Evolutionary conservation across 1,139 yeast species (phyloP), one percentile per base, ranked within the genome.

Genomic region (Lodderomyces metapsilosis): DNA sequence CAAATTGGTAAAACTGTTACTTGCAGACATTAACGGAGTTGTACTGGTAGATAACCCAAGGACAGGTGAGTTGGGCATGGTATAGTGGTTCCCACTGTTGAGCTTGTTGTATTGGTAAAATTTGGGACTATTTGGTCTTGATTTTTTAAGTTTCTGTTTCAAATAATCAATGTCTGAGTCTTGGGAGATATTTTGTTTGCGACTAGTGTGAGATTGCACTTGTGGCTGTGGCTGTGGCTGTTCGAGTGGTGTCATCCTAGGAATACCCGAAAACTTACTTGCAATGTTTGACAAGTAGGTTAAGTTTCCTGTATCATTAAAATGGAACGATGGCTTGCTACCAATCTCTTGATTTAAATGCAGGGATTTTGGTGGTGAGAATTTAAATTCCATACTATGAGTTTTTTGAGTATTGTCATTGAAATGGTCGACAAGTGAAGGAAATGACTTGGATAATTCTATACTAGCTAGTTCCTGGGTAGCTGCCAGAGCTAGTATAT

Each of bases 401-500:
- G 32, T 18, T 28, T 28, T 28, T 4, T 28, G 32, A 8, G 32
- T 3, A 7, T 28, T 15, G 32, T 27, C 12, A 16, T 37, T 39
- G 45, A 82, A 82, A 61, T 78, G 82, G 36, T 82, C 81, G 0
- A 84, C 70, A 41, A 83, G 64, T 3, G 87, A 76, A 2, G 89
- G 89, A 32, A 84, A 68, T 1, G 87, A 81, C 55, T 75, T 78
- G 9, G 82, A 76, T 27, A 56, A 37, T 52, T 77, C 81, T 44
- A 82, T 54, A 45, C 72, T 66, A 40, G 67, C 84, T 43, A 87
- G 70, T 58, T 86, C 92, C 56, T 85, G 86, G 5, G 89, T 77
- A 1, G 95, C 95, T 3, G 95, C 94, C 20, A 84, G 78, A 3
- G 94, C 95, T 46, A 87, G 65, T 3, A 85, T 74, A 57, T 86